phyloP scores from a whole-genome alignment of 2,329 filamentous ascomycete genomes.

The Cryphonectria parasitica region DNA sequence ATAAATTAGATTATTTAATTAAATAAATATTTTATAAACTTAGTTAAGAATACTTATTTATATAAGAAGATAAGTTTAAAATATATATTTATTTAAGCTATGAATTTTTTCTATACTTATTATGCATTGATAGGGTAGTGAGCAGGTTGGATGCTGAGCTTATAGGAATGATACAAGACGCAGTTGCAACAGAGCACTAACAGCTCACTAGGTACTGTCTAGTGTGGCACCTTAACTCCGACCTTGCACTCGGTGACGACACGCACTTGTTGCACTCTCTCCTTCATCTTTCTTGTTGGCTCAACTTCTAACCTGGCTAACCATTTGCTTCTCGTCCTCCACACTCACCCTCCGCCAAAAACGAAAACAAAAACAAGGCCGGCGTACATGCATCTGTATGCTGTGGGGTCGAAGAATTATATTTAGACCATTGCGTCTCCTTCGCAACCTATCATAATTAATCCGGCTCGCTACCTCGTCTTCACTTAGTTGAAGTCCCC shows the following conservation, averaged over 20 bases:
- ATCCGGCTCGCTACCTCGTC: background rate
- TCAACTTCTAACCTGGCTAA: background rate
- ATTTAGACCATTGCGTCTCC: background rate
- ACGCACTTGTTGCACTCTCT: background rate
- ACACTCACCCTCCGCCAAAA: background rate
- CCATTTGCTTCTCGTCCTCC: background rate
- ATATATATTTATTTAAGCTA: no score
- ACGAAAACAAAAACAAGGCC: no score
- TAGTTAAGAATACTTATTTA: no score
- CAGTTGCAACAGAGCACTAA: background rate
- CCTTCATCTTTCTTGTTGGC: background rate
- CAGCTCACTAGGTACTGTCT: background rate
- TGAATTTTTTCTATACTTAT: no score
- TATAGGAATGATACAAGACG: background rate
- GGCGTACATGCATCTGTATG: background rate
- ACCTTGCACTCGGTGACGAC: background rate
- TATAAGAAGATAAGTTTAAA: no score
- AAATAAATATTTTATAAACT: no score
- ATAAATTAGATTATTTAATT: no score
- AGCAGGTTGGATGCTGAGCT: no score
- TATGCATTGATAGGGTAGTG: no score
- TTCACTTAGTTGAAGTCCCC: background rate
- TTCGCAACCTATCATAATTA: background rate
- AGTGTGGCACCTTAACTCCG: background rate
- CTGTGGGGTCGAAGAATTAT: background rate